phyloP scores from a whole-genome alignment of 169 alveolate species.

The Plasmodium gonderi region DNA sequence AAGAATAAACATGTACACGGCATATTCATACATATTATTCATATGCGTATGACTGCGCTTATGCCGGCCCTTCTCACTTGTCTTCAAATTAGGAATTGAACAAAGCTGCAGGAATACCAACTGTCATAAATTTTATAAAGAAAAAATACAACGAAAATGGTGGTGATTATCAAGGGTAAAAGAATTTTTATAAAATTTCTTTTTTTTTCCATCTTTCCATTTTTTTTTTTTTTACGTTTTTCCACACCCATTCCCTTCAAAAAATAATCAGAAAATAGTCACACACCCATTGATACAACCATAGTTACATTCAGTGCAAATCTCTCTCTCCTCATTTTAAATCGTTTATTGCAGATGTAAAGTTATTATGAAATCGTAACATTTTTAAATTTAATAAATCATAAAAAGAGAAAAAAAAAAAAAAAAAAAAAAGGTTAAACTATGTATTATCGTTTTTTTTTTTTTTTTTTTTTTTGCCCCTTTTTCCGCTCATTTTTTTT shows the following conservation, averaged over 20 bases:
- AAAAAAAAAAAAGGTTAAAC: background rate
- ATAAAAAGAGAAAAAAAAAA: slow-evolving; percentile 33
- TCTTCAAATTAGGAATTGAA: slow-evolving; percentile 34
- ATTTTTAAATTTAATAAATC: slow-evolving; percentile 22
- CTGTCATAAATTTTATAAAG: slow-evolving; percentile 38
- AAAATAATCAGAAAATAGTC: background rate
- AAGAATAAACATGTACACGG: no score
- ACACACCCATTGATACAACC: background rate
- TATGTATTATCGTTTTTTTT: slow-evolving; percentile 2
- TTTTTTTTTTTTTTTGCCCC: background rate
- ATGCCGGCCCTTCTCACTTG: background rate
- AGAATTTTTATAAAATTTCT: background rate
- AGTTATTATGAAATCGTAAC: slow-evolving; percentile 19
- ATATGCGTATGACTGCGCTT: no score
- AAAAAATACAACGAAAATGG: slow-evolving; percentile 34
- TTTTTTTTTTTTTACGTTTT: background rate
- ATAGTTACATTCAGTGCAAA: background rate
- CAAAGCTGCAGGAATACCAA: slow-evolving; percentile 63
- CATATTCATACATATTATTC: no score
- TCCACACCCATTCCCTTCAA: background rate
- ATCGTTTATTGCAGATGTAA: slow-evolving; percentile 61
- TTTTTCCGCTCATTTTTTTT: background rate
- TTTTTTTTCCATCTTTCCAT: background rate
- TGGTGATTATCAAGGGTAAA: slow-evolving; percentile 40
- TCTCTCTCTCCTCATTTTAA: slow-evolving; percentile 1